Evolutionary conservation across 2,329 filamentous ascomycete species (phyloP), one percentile per base, ranked within the genome.

Genomic region (Talaromyces sp.): DNA sequence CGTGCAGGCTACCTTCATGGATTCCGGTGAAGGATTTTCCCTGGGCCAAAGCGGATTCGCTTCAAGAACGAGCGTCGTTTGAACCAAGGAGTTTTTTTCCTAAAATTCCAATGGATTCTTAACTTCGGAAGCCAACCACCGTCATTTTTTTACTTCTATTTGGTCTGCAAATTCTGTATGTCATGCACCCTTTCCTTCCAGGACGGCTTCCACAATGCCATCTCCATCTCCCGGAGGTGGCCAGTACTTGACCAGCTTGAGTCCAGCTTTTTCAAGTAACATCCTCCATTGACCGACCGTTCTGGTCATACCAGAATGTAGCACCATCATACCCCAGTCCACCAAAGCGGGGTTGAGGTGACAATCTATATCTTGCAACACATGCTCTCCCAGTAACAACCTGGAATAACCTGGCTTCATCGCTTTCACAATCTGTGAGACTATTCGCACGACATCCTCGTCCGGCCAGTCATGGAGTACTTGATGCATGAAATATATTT

Each of bases 211-310:
- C 19, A 60, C 33, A 28, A 60, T 60, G 13, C 58, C 58, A n/a
- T 60, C 53, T 21, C 58, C 53, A 52, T 57, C 53, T 35, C 58
- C 58, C 6, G 53, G 58, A 22, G 53, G 58, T 3, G 53, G 36
- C 55, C 55, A 58, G 55, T 57, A 74, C 70, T 21, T 57, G 68
- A 57, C 69, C 61, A 60, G 67, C 54, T 8, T 45, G 58, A 62
- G 68, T 63, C 63, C 63, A 61, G 58, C 63, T 56, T 57, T 62
- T 9, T 60, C 55, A 11, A 48, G 37, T 35, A 60, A n/a, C 10
- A 31, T 19, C 11, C 37, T 43, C 59, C 59, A 60, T 25, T 37
- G 39, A 11, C 22, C 31, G n/a, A 58, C 54, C 10, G 59, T 60
- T n/a, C 59, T 39, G 8, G 53, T 56, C 58, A 56, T 56, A 31